A percentile compares a stretch with the other conserved stretches of the same genome.
phyloP scores from a whole-genome alignment of 108 stramenopile species.

The Aurantiochytrium sp. region DNA sequence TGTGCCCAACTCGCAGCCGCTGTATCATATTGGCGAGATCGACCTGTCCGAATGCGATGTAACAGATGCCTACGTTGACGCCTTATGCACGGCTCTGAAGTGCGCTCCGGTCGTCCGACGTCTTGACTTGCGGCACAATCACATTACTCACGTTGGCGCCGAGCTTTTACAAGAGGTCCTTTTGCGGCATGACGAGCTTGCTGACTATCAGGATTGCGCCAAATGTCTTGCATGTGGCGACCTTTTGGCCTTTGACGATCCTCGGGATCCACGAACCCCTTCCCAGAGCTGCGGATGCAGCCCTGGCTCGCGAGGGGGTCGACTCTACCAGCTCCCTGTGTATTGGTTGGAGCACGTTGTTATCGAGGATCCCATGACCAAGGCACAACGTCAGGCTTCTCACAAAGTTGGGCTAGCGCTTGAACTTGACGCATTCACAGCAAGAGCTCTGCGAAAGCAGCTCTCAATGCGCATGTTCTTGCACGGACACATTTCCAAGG shows the following conservation, averaged over 20 bases:
- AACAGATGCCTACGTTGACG: not conserved
- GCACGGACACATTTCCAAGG: not conserved
- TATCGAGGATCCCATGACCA: not conserved
- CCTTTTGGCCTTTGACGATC: not conserved
- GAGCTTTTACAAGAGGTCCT: not conserved
- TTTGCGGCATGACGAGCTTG: not conserved
- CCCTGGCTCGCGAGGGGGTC: not conserved
- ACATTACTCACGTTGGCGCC: not conserved
- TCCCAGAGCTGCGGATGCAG: not conserved
- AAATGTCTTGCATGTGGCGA: not conserved
- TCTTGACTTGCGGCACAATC: not conserved
- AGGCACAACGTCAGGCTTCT: not conserved
- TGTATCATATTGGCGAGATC: conserved; percentile 3
- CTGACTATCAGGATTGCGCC: not conserved
- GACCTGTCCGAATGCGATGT: not conserved
- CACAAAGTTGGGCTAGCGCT: not conserved
- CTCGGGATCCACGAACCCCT: not conserved
- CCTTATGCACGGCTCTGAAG: not conserved
- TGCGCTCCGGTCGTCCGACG: not conserved
- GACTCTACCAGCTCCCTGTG: not conserved
- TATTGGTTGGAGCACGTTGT: conserved; percentile 4
- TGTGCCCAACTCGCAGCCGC: not conserved
- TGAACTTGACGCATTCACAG: not conserved
- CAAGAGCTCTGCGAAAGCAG: not conserved
- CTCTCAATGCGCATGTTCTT: not conserved